phyloP scores from a whole-genome alignment of 1,284 basidiomycete species.

The Apiotrichum domesticum region DNA sequence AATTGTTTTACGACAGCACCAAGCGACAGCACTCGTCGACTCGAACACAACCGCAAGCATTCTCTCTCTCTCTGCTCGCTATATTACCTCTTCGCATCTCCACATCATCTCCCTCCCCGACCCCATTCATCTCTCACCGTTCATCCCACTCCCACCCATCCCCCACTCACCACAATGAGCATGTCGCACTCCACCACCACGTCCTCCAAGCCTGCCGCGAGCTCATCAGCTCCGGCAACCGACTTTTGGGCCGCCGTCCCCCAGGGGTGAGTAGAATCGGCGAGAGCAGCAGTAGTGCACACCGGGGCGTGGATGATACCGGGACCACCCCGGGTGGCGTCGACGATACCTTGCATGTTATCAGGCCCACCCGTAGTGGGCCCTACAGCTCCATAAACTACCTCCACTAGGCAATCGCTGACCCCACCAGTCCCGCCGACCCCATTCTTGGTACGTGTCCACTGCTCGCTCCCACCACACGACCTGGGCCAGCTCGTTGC shows the following conservation, averaged over 20 bases:
- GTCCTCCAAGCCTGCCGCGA: background rate
- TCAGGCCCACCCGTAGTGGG: no score
- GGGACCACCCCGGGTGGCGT: no score
- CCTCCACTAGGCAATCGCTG: background rate
- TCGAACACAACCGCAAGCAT: no score
- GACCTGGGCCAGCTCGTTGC: background rate
- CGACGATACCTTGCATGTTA: no score
- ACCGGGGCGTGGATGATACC: no score
- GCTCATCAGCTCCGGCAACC: background rate
- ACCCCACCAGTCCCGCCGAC: constrained; percentile 16
- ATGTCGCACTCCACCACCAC: background rate
- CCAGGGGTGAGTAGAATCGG: constrained; percentile 3
- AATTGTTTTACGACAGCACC: no score
- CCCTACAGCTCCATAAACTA: no score
- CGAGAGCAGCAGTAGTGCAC: background rate
- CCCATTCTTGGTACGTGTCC: constrained; percentile 22
- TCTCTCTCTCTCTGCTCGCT: background rate
- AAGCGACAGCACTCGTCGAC: no score
- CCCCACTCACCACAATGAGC: background rate
- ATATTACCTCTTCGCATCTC: background rate
- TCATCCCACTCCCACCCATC: background rate
- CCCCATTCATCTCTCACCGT: background rate
- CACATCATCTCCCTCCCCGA: background rate
- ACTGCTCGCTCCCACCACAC: no score
- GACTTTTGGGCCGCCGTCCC: constrained; percentile 5